Evolutionary conservation across 2,329 filamentous ascomycete species (phyloP), one percentile per base, ranked within the genome.

Genomic region (Penicillium sclerotigenum): DNA sequence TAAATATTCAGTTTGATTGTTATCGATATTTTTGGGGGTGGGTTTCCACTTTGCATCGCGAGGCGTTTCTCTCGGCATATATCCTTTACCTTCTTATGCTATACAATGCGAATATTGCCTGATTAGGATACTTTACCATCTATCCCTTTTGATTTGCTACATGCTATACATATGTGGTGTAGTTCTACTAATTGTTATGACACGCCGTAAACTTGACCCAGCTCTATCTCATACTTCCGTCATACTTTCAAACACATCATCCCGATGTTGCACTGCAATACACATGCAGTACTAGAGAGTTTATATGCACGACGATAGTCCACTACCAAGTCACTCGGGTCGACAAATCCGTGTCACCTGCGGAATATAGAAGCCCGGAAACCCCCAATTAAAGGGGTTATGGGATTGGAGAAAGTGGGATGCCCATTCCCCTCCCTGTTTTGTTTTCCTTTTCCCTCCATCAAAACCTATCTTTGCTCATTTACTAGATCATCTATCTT

Each of bases 11-110:
- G 37, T 48, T 53, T 48, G 18, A 49, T 28, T 24, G 34, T 9
- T 54, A 36, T 55, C n/a, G 37, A 45, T 14, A 48, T 41, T 41
- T 18, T 45, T 18, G 6, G 50, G 45, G 52, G 50, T 36, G 40
- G 46, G 40, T 47, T 52, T 55, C 24, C 41, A 54, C 52, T 49
- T 52, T 63, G 60, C 56, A 63, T 63, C 55, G 58, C 58, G 48
- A 51, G 63, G 63, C 63, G 63, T 65, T 64, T 47, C 40, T 43
- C 33, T 46, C 29, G 52, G 40, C 43, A 59, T 46, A 54, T 59
- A 47, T 57, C 20, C 43, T 47, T 47, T 47, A 37, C 10, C 43
- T 43, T 46, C 38, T 53, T 46, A 33, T 47, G 20, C 34, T 55
- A 50, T 31, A 48, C 29, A 55, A 55, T 54, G 24, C 40, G n/a